These are phyloP conservation scores for Caryopteris hybrid DNA, from an alignment of 305 asterid species.

Conservation along the genomic window DNA sequence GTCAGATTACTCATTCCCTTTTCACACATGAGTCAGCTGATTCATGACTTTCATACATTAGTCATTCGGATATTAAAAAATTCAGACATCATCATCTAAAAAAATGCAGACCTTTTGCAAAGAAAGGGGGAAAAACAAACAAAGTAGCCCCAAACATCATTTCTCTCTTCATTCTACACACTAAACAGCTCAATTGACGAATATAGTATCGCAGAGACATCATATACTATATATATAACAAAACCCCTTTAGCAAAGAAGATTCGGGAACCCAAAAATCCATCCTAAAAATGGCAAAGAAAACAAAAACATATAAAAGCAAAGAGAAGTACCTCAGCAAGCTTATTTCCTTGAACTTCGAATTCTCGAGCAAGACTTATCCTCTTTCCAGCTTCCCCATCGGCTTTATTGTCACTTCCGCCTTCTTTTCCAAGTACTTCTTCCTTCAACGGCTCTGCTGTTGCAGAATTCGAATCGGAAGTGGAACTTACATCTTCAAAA, in stretches of 20 bases:
- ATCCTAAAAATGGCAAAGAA: background rate
- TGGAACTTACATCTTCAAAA: conserved; percentile 35
- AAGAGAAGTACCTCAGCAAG: conserved; percentile 65
- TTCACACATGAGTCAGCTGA: background rate
- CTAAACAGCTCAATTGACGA: background rate
- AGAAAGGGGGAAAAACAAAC: background rate
- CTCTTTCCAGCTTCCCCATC: conserved; percentile 32
- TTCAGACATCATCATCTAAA: conserved; percentile 3
- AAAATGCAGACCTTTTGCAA: background rate
- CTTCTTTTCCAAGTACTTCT: conserved; percentile 14
- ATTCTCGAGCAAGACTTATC: conserved; percentile 40
- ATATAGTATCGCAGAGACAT: background rate
- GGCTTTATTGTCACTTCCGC: background rate
- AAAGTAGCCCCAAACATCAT: background rate
- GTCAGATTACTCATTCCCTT: background rate
- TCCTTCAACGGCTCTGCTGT: conserved; percentile 12
- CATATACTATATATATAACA: background rate
- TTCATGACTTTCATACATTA: background rate
- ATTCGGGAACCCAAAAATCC: background rate
- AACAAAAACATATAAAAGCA: no score
- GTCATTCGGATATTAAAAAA: no score
- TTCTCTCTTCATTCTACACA: background rate
- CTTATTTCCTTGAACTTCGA: conserved; percentile 60
- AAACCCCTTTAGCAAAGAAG: background rate
- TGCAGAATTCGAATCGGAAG: conserved; percentile 4